A percentile compares a stretch with the other conserved stretches of the same genome.
phyloP scores from a whole-genome alignment of 441 rosid species.

The Gossypium schwendimanii region DNA sequence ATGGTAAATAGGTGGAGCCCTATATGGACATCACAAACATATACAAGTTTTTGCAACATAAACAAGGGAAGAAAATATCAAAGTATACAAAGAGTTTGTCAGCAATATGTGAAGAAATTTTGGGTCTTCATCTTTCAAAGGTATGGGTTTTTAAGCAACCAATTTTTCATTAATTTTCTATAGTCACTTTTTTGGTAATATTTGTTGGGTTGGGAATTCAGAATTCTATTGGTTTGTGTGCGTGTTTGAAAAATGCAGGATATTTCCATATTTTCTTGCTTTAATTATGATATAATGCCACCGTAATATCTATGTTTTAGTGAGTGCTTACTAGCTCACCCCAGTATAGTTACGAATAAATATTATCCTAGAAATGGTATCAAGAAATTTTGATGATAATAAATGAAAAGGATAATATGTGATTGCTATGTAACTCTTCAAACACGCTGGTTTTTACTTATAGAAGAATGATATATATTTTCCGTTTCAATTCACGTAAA shows the following conservation, averaged over 20 bases:
- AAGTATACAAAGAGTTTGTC: constrained; percentile 74
- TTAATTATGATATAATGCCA: not conserved
- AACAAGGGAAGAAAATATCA: constrained; percentile 45
- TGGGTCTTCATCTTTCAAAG: constrained; percentile 69
- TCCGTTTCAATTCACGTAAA: not conserved
- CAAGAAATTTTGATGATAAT: not conserved
- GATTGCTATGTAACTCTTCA: not conserved
- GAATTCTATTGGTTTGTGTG: not conserved
- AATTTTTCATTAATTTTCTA: not conserved
- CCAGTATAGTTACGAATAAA: not conserved
- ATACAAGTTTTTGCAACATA: constrained; percentile 50
- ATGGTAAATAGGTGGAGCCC: constrained; percentile 58
- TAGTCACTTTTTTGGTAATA: not conserved
- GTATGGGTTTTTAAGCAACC: constrained; percentile 32
- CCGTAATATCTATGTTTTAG: not conserved
- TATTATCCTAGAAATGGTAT: not conserved
- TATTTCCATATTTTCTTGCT: not conserved
- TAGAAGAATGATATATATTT: not conserved
- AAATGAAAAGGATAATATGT: not conserved
- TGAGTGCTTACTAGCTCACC: not conserved
- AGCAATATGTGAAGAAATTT: constrained; percentile 54
- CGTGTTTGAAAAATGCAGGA: not conserved
- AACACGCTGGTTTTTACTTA: not conserved
- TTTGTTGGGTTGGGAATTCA: not conserved
- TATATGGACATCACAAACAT: constrained; percentile 58